These are phyloP conservation scores for Skeletonema menzelii DNA, from an alignment of 108 stramenopile genomes.

Conservation along the genomic window DNA sequence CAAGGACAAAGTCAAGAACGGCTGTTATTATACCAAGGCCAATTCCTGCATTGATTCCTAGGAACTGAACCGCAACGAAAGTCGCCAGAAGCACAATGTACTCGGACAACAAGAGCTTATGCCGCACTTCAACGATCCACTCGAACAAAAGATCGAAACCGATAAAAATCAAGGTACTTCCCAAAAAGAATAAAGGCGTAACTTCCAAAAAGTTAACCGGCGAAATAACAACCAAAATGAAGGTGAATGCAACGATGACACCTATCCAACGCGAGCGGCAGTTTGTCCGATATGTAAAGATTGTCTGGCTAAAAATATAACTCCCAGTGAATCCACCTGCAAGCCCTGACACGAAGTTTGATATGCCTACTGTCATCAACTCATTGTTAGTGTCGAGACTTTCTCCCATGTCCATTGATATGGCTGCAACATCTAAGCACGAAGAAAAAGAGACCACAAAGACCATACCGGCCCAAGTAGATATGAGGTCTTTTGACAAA, in stretches of 20 bases:
- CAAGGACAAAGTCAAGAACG: conserved; percentile 77
- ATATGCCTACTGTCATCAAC: conserved; percentile 90
- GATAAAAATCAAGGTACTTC: conserved; percentile 90
- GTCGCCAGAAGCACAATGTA: conserved; percentile 45
- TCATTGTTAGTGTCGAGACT: conserved; percentile 93
- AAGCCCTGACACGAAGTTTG: conserved; percentile 87
- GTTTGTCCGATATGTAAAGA: conserved; percentile 94
- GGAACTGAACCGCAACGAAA: conserved; percentile 42
- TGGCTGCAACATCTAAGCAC: conserved; percentile 95
- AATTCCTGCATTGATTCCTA: conserved; percentile 44
- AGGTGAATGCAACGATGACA: conserved; percentile 58
- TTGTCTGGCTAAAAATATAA: conserved; percentile 99
- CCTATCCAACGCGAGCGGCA: conserved; percentile 71
- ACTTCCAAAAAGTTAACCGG: conserved; percentile 77
- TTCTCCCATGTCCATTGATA: conserved; percentile 87
- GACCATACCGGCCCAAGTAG: conserved; percentile 92
- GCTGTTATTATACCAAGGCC: conserved; percentile 50
- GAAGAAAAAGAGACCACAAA: conserved; percentile 97
- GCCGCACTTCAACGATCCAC: conserved; percentile 92
- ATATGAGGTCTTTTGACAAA: conserved; percentile 56
- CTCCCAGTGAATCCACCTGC: conserved; percentile 90
- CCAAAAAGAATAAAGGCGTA: conserved; percentile 90
- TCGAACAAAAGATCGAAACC: conserved; percentile 92
- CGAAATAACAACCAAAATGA: conserved; percentile 70
- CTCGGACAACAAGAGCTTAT: conserved; percentile 58